A percentile compares a stretch with the other conserved stretches of the same genome.
Conservation (phyloP, 805 yeast species). For the Kazachstania kunashirensis region DNA sequence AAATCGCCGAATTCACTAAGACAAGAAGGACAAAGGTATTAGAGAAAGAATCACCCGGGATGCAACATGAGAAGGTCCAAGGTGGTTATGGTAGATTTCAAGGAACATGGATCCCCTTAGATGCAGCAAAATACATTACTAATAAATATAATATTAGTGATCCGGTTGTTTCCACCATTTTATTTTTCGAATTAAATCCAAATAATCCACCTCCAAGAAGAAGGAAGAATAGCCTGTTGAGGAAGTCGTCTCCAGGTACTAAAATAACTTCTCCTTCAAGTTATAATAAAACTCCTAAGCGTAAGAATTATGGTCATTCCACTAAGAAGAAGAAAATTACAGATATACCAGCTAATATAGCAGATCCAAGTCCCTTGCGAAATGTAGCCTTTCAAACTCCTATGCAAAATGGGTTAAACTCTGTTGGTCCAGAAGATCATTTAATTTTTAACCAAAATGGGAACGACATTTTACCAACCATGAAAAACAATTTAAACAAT, state of each 20-base stretch:
- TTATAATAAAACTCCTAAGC: constrained; percentile 29
- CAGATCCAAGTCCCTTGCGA: constrained; percentile 28
- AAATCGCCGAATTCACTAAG: constrained; percentile 68
- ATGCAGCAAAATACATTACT: constrained; percentile 51
- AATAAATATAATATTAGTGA: constrained; percentile 42
- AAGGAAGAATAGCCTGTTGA: constrained; percentile 28
- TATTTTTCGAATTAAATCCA: constrained; percentile 44
- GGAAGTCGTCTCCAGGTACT: constrained; percentile 26
- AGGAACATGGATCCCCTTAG: constrained; percentile 78
- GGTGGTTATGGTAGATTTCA: constrained; percentile 82
- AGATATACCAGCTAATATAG: constrained; percentile 4
- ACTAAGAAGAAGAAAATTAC: constrained; percentile 7
- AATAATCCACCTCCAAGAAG: constrained; percentile 37
- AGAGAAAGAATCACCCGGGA: constrained; percentile 63
- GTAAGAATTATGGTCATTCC: constrained; percentile 8
- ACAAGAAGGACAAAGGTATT: constrained; percentile 68
- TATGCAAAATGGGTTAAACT: constrained; percentile 13
- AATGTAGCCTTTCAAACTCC: constrained; percentile 29
- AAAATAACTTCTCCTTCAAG: constrained; percentile 28
- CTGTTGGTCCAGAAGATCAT: constrained; percentile 1
- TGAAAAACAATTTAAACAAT: too few species aligned
- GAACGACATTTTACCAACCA: too few species aligned
- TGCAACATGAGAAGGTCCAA: constrained; percentile 68
- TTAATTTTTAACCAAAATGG: background rate
- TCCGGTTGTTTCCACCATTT: constrained; percentile 39